These are phyloP conservation scores for Zygoascus flipseniorum DNA, from an alignment of 805 yeast species.

Conservation along the genomic window DNA sequence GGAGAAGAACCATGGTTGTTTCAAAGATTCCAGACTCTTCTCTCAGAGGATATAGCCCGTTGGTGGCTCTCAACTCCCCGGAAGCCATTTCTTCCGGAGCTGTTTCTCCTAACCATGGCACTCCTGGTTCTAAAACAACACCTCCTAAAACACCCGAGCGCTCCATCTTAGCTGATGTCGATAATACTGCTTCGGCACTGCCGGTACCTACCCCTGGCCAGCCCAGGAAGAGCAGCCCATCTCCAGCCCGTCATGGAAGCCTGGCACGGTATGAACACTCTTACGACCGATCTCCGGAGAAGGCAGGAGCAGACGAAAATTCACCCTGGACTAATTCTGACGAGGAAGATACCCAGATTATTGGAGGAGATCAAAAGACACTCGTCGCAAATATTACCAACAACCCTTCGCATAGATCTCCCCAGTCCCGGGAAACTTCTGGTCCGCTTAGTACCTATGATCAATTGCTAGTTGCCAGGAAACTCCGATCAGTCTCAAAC, in stretches of 20 bases:
- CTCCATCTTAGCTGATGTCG: conserved; percentile 58
- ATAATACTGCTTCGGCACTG: conserved; percentile 66
- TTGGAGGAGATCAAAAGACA: background rate
- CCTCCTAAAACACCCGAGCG: conserved; percentile 70
- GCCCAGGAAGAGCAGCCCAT: conserved; percentile 54
- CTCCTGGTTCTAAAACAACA: background rate
- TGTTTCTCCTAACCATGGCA: background rate
- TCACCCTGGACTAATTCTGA: conserved; percentile 34
- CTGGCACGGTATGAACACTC: conserved; percentile 1
- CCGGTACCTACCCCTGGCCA: conserved; percentile 96
- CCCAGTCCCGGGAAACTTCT: background rate
- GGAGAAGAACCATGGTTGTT: conserved; percentile 86
- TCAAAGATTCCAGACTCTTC: conserved; percentile 51
- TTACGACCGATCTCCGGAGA: background rate
- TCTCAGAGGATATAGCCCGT: conserved; percentile 29
- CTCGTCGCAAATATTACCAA: background rate
- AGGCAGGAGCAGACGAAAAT: conserved; percentile 6
- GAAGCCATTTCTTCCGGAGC: conserved; percentile 12
- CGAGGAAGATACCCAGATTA: conserved; percentile 28
- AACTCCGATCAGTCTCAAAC: conserved; percentile 26
- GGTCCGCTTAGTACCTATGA: conserved; percentile 12
- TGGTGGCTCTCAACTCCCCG: conserved; percentile 22
- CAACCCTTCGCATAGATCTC: background rate
- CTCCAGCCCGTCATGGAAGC: conserved; percentile 1
- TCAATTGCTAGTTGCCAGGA: conserved; percentile 20